Conservation (phyloP, 139 green algal species). For the Zygnema cylindricum region DNA sequence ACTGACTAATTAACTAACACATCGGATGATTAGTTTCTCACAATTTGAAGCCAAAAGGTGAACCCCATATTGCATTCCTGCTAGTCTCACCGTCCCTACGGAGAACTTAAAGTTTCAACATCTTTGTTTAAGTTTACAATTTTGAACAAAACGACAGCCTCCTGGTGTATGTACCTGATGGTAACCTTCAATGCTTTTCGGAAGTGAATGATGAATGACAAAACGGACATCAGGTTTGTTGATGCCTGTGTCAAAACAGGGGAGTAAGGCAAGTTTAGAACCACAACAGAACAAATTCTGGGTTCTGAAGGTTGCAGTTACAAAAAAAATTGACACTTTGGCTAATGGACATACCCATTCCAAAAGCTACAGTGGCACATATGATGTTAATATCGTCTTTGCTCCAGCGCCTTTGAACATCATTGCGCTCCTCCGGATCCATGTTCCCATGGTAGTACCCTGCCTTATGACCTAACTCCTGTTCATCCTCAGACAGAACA, state of each 20-base stretch:
- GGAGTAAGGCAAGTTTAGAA: too few species aligned
- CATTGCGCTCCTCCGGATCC: constrained; percentile 23
- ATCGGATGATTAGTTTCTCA: too few species aligned
- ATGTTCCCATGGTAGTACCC: constrained; percentile 63
- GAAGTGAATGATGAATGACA: constrained; percentile 67
- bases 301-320: too few species aligned
- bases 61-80: too few species aligned
- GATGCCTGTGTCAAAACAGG: constrained; percentile 59
- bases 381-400: constrained; percentile 72
- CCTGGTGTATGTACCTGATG: constrained; percentile 72
- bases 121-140: too few species aligned
- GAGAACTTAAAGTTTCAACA: too few species aligned
- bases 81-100: too few species aligned
- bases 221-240: constrained; percentile 73
- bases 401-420: constrained; percentile 61
- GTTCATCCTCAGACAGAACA: constrained; percentile 4
- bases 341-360: constrained; percentile 66
- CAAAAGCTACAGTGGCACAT: constrained; percentile 86
- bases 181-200: constrained; percentile 68
- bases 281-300: too few species aligned
- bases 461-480: constrained; percentile 54
- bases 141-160: too few species aligned
- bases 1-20: too few species aligned
- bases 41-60: too few species aligned
- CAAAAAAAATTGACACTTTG: too few species aligned